Percentiles rank a stretch among this genome's conserved stretches.
These are phyloP conservation scores for Metrosideros polymorpha DNA, from an alignment of 441 rosid species.

Conservation along the genomic window DNA sequence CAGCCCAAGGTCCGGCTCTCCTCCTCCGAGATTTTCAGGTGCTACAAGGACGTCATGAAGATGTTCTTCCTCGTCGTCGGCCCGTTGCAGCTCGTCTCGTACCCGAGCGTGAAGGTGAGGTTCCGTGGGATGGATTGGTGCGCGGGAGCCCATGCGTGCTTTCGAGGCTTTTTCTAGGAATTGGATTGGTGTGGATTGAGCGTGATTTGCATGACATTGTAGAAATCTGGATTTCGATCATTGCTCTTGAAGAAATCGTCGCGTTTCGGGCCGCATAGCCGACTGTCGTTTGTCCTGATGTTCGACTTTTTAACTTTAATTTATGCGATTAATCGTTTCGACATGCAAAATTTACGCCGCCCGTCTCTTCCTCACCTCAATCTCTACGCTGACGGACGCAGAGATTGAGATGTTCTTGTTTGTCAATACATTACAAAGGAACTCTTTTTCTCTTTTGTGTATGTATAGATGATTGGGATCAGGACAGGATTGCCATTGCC, in stretches of 20 bases:
- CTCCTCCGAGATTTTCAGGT: conserved; percentile 40
- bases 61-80: conserved; percentile 75
- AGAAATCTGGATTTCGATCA: background rate
- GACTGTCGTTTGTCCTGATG: background rate
- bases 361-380: background rate
- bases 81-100: conserved; percentile 75
- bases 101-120: conserved; percentile 68
- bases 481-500: conserved; percentile 70
- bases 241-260: background rate
- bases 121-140: too few species aligned
- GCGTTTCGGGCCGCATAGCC: background rate
- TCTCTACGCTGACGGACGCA: background rate
- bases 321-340: background rate
- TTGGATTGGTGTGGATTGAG: background rate
- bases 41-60: conserved; percentile 75
- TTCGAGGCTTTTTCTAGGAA: background rate
- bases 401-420: background rate
- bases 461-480: conserved; percentile 54
- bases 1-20: conserved; percentile 81
- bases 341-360: background rate
- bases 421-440: background rate
- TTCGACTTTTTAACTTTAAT: background rate
- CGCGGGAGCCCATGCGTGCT: background rate
- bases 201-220: background rate
- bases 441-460: background rate